Evolutionary conservation across 2,329 filamentous ascomycete genomes (phyloP).

Genomic region (Colletotrichum sp.): DNA sequence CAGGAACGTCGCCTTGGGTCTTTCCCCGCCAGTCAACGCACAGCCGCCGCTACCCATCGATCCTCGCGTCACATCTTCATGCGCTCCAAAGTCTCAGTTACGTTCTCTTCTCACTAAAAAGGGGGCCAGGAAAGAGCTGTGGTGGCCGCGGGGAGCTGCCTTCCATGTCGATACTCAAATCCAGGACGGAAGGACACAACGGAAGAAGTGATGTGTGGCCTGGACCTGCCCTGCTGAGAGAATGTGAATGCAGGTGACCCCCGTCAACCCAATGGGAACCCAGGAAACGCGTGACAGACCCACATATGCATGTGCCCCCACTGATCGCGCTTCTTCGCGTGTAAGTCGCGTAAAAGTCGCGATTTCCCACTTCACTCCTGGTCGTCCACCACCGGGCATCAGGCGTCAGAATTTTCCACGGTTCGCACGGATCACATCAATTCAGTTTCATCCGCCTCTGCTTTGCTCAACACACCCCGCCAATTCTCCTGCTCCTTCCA

Average conservation of each 20-base stretch:
- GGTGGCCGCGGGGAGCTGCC: background rate
- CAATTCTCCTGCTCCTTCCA: background rate
- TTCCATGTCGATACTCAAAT: background rate
- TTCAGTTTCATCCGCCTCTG: background rate
- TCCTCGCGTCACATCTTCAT: constrained; percentile 6
- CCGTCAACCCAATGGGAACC: background rate
- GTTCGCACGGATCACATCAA: constrained; percentile 9
- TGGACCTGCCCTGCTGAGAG: background rate
- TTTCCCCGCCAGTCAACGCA: background rate
- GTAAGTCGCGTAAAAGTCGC: background rate
- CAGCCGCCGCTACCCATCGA: background rate
- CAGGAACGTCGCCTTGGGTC: background rate
- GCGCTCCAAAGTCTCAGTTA: background rate
- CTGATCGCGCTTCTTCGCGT: background rate
- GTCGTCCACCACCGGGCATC: background rate
- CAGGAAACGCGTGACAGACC: background rate
- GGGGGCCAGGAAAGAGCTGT: background rate
- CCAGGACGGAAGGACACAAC: background rate
- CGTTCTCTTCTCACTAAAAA: background rate
- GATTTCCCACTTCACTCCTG: constrained; percentile 2
- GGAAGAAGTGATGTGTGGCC: background rate
- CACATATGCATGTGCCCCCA: background rate
- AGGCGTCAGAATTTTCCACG: background rate
- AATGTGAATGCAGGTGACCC: background rate
- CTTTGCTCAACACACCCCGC: background rate